Evolutionary conservation across 1,284 basidiomycete species (phyloP).

Genomic region (Amylostereum areolatum): DNA sequence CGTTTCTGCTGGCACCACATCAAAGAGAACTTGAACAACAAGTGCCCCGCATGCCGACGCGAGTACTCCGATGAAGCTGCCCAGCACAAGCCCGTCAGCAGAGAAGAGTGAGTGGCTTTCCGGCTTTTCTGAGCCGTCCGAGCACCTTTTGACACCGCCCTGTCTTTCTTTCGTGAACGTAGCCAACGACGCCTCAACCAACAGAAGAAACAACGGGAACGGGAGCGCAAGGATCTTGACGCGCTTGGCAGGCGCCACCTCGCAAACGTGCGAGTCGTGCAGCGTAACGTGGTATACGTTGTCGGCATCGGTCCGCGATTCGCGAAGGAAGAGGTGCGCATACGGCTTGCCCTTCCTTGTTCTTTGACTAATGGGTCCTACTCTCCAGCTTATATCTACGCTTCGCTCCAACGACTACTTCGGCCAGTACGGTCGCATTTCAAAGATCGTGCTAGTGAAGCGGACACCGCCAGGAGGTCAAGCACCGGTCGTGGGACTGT

Average conservation of each 20-base stretch:
- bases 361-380: conserved; percentile 13
- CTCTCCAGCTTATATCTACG: conserved; percentile 81
- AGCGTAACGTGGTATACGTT: conserved; percentile 95
- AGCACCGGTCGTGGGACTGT: conserved; percentile 83
- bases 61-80: conserved; percentile 91
- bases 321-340: conserved; percentile 89
- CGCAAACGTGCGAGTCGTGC: conserved; percentile 92
- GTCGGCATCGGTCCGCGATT: conserved; percentile 87
- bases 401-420: conserved; percentile 96
- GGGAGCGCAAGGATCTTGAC: conserved; percentile 95
- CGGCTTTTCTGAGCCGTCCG: background rate
- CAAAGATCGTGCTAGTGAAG: conserved; percentile 92
- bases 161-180: conserved; percentile 2
- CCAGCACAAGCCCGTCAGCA: conserved; percentile 93
- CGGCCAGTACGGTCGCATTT: conserved; percentile 98
- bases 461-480: conserved; percentile 73
- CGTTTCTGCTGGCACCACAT: conserved; percentile 99
- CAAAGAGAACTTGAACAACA: conserved; percentile 92
- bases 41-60: conserved; percentile 95
- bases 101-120: conserved; percentile 78
- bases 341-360: conserved; percentile 4
- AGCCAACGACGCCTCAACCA: conserved; percentile 95
- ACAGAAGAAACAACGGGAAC: conserved; percentile 93
- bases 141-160: too few species aligned
- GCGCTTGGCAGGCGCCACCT: conserved; percentile 82